A percentile compares a stretch with the other conserved stretches of the same genome.
These are phyloP conservation scores for Verticillium longisporum DNA, from an alignment of 2,329 filamentous ascomycete genomes.

Conservation along the genomic window DNA sequence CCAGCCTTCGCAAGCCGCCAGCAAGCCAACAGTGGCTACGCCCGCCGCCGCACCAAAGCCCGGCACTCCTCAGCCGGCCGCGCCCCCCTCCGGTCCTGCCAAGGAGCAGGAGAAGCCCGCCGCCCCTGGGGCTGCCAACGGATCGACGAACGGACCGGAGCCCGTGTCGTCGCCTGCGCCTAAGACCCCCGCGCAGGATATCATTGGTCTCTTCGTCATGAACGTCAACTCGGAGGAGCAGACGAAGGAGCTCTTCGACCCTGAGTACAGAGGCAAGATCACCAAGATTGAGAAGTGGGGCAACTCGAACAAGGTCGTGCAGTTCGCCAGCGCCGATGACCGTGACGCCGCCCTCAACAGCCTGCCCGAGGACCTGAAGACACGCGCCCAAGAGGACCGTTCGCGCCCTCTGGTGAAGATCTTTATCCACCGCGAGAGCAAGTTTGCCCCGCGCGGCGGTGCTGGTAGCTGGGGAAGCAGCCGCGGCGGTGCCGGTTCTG, in stretches of 20 bases:
- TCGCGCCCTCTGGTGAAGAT: slow-evolving; percentile 77
- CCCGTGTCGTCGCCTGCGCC: slow-evolving; percentile 50
- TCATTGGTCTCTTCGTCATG: slow-evolving; percentile 83
- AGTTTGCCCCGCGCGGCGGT: slow-evolving; percentile 54
- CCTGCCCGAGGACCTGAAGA: slow-evolving; percentile 71
- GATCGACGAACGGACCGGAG: slow-evolving; percentile 44
- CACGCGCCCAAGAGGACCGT: slow-evolving; percentile 62
- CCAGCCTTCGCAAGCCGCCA: slow-evolving; percentile 24
- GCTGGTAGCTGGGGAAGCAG: slow-evolving; percentile 63
- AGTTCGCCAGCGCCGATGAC: slow-evolving; percentile 74
- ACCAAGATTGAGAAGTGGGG: slow-evolving; percentile 71
- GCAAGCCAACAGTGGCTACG: slow-evolving; percentile 32
- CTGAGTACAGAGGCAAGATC: slow-evolving; percentile 80
- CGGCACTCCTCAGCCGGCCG: slow-evolving; percentile 41
- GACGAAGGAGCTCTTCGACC: slow-evolving; percentile 71
- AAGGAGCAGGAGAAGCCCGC: slow-evolving; percentile 53
- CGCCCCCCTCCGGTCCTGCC: slow-evolving; percentile 26
- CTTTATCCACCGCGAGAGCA: slow-evolving; percentile 63
- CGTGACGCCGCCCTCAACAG: slow-evolving; percentile 72
- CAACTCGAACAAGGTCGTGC: slow-evolving; percentile 74
- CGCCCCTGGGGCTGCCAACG: slow-evolving; percentile 40
- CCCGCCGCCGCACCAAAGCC: slow-evolving; percentile 31
- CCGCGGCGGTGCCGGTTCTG: slow-evolving; percentile 52
- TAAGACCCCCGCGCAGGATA: slow-evolving; percentile 57
- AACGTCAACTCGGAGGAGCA: slow-evolving; percentile 80